These are phyloP conservation scores for Pseudoscleropodium purum DNA, from an alignment of 225 moss, liverwort and hornwort species.

Conservation along the genomic window DNA sequence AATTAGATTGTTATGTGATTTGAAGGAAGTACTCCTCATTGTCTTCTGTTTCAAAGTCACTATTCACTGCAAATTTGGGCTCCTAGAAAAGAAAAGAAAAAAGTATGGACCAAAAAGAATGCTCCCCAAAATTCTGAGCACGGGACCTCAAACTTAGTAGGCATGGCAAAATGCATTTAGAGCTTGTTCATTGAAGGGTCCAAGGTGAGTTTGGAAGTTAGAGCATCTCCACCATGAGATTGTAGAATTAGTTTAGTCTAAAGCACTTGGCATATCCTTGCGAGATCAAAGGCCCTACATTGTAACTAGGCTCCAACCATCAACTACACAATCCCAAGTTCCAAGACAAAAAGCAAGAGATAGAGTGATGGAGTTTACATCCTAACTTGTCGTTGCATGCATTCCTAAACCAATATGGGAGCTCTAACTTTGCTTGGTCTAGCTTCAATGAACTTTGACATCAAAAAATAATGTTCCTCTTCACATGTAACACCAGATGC, in stretches of 20 bases:
- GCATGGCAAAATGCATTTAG: fast-evolving
- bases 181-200: neutral
- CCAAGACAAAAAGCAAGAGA: neutral
- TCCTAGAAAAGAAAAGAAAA: fast-evolving
- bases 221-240: neutral
- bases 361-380: fast-evolving
- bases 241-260: fast-evolving
- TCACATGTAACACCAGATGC: too few relatives aligned
- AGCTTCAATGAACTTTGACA: neutral
- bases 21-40: neutral
- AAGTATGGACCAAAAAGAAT: neutral
- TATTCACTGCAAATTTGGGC: neutral
- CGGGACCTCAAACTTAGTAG: fast-evolving
- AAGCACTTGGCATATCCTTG: neutral
- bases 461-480: too few relatives aligned
- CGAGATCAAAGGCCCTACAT: too few relatives aligned
- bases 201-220: neutral
- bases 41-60: fast-evolving
- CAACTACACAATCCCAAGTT: neutral
- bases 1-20: neutral
- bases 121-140: fast-evolving
- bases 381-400: fast-evolving
- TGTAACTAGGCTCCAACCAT: fast-evolving
- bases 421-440: neutral
- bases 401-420: neutral